Percentiles rank a stretch among this genome's conserved stretches.
Conservation (phyloP, 805 yeast genomes). For the Candida odintsovae region DNA sequence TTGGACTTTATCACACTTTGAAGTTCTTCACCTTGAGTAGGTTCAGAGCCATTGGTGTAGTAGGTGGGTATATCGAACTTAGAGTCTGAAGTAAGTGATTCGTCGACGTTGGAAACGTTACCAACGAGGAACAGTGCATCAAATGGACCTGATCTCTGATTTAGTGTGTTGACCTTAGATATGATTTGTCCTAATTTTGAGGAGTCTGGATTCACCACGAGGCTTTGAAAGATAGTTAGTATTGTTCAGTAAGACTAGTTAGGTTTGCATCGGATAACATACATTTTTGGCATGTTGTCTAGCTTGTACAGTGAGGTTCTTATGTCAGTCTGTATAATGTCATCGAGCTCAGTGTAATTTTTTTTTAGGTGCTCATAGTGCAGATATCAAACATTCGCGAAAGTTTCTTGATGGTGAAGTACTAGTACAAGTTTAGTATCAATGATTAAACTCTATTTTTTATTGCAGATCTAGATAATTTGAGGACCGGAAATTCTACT, state of each 20-base stretch:
- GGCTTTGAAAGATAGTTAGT: conserved; percentile 6
- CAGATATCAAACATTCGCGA: too few species aligned
- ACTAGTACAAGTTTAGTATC: too few species aligned
- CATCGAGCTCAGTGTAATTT: not conserved
- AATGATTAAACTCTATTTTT: too few species aligned
- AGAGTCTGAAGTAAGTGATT: not conserved
- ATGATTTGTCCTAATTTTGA: conserved; percentile 25
- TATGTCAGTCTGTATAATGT: not conserved
- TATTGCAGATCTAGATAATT: too few species aligned
- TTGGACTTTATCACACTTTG: not conserved
- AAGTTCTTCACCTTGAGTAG: conserved; percentile 2
- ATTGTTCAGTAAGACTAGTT: not conserved
- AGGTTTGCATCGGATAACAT: not conserved
- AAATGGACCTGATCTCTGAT: conserved; percentile 62
- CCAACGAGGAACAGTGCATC: conserved; percentile 50
- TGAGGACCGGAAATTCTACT: too few species aligned
- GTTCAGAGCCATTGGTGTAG: conserved; percentile 17
- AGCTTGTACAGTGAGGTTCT: not conserved
- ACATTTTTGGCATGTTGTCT: conserved; percentile 12
- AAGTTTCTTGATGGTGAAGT: too few species aligned
- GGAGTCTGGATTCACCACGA: conserved; percentile 18
- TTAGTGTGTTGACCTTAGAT: conserved; percentile 42
- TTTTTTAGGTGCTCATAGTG: not conserved
- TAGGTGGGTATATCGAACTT: conserved; percentile 17
- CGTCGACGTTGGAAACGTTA: conserved; percentile 24